Evolutionary conservation across 2,329 filamentous ascomycete genomes (phyloP).

Genomic region (Colletotrichum musicola): DNA sequence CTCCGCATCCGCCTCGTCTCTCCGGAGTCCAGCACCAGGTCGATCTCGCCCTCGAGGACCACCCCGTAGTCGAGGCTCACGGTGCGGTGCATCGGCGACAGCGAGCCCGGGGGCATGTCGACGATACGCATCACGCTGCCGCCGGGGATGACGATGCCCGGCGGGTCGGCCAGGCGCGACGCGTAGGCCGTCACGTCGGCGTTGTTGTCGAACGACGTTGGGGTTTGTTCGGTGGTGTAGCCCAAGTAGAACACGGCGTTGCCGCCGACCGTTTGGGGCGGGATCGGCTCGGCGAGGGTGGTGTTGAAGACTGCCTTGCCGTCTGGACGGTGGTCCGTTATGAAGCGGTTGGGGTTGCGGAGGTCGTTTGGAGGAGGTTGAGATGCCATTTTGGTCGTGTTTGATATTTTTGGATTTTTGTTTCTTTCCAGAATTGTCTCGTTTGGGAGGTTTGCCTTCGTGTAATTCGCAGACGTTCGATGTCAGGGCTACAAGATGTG

Average conservation of each 20-base stretch:
- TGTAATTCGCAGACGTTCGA: neutral
- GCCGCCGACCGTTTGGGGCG: slow-evolving; percentile 38
- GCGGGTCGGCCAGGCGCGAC: slow-evolving; percentile 40
- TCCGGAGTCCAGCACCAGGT: slow-evolving; percentile 65
- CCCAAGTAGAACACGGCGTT: slow-evolving; percentile 43
- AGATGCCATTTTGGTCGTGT: slow-evolving; percentile 16
- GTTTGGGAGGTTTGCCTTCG: neutral
- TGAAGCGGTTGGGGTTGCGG: slow-evolving; percentile 44
- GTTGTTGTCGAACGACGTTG: slow-evolving; percentile 39
- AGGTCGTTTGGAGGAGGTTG: slow-evolving; percentile 13
- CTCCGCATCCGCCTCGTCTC: slow-evolving; percentile 58
- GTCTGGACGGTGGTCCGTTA: slow-evolving; percentile 49
- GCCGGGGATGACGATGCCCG: slow-evolving; percentile 46
- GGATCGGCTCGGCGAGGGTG: slow-evolving; percentile 42
- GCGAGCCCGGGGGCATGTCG: slow-evolving; percentile 57
- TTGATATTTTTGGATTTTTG: neutral
- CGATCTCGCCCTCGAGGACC: slow-evolving; percentile 66
- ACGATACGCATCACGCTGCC: slow-evolving; percentile 62
- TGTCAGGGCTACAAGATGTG: neutral
- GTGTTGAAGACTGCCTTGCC: slow-evolving; percentile 52
- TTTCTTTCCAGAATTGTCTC: neutral
- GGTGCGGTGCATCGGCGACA: slow-evolving; percentile 63
- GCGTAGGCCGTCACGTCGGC: slow-evolving; percentile 44
- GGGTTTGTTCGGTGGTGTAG: slow-evolving; percentile 45
- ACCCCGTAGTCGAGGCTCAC: slow-evolving; percentile 68